A percentile compares a stretch with the other conserved stretches of the same genome.
Evolutionary conservation across 305 asterid species (phyloP).

Genomic region (Fraxinus platypoda): DNA sequence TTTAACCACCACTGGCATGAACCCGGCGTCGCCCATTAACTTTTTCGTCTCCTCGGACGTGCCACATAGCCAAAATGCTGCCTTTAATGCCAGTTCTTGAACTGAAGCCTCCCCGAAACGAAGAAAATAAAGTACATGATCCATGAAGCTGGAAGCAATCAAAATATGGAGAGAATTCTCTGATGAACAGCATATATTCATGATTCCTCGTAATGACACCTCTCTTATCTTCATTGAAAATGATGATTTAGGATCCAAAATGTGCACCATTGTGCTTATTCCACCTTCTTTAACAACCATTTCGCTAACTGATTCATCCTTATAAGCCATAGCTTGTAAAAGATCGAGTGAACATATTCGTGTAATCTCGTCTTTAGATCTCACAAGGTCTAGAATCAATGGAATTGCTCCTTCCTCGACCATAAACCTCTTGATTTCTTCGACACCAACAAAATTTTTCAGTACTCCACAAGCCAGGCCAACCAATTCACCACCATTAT

Average conservation of each 20-base stretch:
- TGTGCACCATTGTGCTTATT: conserved; percentile 47
- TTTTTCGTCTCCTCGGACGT: conserved; percentile 72
- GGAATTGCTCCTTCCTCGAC: conserved; percentile 74
- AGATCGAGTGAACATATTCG: conserved; percentile 64
- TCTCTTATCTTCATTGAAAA: conserved; percentile 62
- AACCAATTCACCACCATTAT: conserved; percentile 39
- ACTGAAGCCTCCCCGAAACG: conserved; percentile 55
- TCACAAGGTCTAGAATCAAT: conserved; percentile 43
- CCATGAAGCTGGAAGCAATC: conserved; percentile 49
- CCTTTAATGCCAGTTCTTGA: conserved; percentile 74
- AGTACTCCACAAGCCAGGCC: conserved; percentile 65
- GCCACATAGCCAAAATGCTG: conserved; percentile 76
- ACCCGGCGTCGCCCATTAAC: conserved; percentile 82
- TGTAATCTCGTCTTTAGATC: conserved; percentile 49
- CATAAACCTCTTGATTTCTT: conserved; percentile 82
- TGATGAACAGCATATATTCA: conserved; percentile 50
- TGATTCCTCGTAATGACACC: conserved; percentile 61
- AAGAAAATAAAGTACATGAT: conserved; percentile 61
- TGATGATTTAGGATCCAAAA: conserved; percentile 60
- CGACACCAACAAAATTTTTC: conserved; percentile 76
- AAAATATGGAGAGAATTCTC: conserved; percentile 37
- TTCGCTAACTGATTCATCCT: conserved; percentile 57
- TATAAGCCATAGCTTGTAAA: conserved; percentile 62
- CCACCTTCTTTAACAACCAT: conserved; percentile 63
- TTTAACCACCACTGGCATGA: conserved; percentile 65